These are phyloP conservation scores for Keithomyces neogunnii DNA, from an alignment of 2,329 filamentous ascomycete genomes.

Conservation along the genomic window DNA sequence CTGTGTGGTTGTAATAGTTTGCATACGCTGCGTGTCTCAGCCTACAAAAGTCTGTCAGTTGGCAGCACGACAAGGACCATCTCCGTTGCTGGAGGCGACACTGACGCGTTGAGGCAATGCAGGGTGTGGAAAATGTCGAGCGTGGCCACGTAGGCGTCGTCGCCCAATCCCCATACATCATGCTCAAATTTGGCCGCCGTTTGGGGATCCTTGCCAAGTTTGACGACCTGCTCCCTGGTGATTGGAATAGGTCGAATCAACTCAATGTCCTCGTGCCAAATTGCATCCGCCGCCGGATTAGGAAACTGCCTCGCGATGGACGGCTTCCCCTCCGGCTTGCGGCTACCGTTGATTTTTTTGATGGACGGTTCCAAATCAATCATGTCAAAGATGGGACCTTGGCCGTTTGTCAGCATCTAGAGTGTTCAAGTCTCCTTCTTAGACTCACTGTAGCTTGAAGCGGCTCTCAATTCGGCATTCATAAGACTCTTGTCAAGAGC, in stretches of 20 bases:
- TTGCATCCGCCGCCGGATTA: constrained; percentile 17
- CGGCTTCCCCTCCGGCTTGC: neutral
- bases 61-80: too few species aligned
- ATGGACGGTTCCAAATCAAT: neutral
- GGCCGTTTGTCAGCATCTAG: too few species aligned
- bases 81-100: too few species aligned
- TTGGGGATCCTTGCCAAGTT: constrained; percentile 22
- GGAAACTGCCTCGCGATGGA: constrained; percentile 18
- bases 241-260: constrained; percentile 17
- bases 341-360: neutral
- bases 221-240: constrained; percentile 16
- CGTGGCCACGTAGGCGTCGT: constrained; percentile 22
- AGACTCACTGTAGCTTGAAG: too few species aligned
- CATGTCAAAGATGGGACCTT: neutral
- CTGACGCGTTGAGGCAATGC: constrained; percentile 21
- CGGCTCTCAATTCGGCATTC: too few species aligned
- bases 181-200: constrained; percentile 17
- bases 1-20: constrained; percentile 13
- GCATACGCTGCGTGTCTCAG: constrained; percentile 19
- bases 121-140: constrained; percentile 16
- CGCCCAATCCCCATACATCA: constrained; percentile 20
- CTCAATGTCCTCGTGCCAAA: constrained; percentile 21
- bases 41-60: too few species aligned
- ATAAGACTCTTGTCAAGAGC: too few species aligned
- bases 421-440: too few species aligned